Evolutionary conservation across 176 grass and related monocot species (phyloP).

Genomic region (Triticum timopheevii): DNA sequence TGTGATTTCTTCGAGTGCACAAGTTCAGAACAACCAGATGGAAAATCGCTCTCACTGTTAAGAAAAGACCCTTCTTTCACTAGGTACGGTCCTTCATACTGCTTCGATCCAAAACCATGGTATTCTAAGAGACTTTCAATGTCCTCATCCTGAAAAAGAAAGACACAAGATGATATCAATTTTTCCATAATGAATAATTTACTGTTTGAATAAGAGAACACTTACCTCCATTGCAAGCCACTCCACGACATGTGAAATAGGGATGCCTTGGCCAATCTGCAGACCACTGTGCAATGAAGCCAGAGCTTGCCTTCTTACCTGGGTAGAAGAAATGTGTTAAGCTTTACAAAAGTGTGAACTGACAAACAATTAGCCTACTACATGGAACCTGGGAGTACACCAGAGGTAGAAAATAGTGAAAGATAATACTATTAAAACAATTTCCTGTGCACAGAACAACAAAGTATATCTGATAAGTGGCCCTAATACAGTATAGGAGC

Average conservation of each 20-base stretch:
- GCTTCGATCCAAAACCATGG: constrained; percentile 78
- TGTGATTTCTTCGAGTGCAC: constrained; percentile 75
- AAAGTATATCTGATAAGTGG: neutral
- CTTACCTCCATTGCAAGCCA: constrained; percentile 89
- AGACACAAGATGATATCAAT: neutral
- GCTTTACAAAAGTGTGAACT: constrained; percentile 25
- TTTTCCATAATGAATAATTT: constrained; percentile 11
- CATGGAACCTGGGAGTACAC: constrained; percentile 1
- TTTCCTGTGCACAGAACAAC: neutral
- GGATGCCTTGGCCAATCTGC: constrained; percentile 86
- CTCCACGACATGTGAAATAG: constrained; percentile 62
- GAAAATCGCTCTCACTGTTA: constrained; percentile 64
- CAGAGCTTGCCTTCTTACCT: constrained; percentile 90
- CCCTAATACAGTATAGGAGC: neutral
- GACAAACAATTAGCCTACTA: constrained; percentile 25
- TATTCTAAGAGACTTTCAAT: constrained; percentile 64
- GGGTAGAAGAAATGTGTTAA: constrained; percentile 40
- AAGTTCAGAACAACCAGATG: constrained; percentile 62
- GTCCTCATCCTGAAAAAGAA: constrained; percentile 72
- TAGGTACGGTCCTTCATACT: constrained; percentile 78
- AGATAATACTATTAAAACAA: constrained; percentile 2
- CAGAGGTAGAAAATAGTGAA: neutral
- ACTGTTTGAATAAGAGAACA: constrained; percentile 29
- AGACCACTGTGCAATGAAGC: constrained; percentile 84
- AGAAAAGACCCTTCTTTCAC: constrained; percentile 89